Base-by-base conservation (phyloP, 768 basidiomycete genomes). In the Termitomyces sp. region DNA sequence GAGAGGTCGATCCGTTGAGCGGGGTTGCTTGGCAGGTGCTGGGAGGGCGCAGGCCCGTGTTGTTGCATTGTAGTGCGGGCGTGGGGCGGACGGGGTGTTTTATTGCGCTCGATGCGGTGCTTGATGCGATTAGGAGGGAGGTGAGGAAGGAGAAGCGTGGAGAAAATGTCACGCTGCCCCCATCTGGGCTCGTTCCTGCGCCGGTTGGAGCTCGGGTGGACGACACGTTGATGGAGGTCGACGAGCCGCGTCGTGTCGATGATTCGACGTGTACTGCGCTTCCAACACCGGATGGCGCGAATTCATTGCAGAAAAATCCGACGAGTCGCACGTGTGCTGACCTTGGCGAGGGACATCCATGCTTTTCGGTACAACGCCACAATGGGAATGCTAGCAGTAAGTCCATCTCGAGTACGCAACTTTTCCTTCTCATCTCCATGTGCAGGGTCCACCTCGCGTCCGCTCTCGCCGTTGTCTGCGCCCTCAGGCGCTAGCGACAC, bases 41-140 rank as follows among this genome's bases (percentile, higher is more conserved):
- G 51, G 80, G 78, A 6, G 69, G 55, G 18, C 54, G 58, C 45
- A 72, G 81, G 22, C 90, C 91, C 0, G 81, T 94, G 29, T 68
- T 95, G 48, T 70, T 95, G 61, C 93, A 95, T 69, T 95, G 95
- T 68, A 94, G 92, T 31, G 96, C 96, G 0, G 96, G 96, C 20
- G 94, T 97, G 6, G 96, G 96, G 0, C 81, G 96, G 42, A 98
- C 96, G 0, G 96, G 96, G 22, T 91, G 90, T 26, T 98, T 92
- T 70, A 94, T 98, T 66, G 85, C 91, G 8, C 83, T 96, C 1
- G 92, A 94, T 68, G 87, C 92, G 8, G 77, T 92, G n/a, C 74
- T 95, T 54, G 90, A 92, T 66, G 87, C 83, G 5, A 73, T 94
- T 4, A 74, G 82, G 64, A 69, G 78, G 51, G 89, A 93, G 71